Evolutionary conservation across 306 rosid species (phyloP), one percentile per base, ranked within the genome.

Genomic region (Neltuma alba): DNA sequence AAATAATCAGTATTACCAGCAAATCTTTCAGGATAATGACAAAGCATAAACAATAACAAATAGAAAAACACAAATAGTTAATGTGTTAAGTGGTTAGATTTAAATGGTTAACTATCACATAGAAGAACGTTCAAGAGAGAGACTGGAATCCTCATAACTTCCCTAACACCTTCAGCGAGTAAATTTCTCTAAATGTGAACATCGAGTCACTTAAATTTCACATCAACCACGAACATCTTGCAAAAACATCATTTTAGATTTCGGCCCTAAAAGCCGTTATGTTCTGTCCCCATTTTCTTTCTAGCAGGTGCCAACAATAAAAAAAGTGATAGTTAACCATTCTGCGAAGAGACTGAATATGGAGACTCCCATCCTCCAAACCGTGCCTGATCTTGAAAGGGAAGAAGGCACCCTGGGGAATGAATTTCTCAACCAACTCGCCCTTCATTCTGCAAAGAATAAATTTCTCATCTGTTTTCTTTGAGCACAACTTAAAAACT

Each of bases 51-150:
- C 31, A 48, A 31, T 66, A 64, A 65, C 25, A 72, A 54, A 74
- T 62, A 44, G 25, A 70, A 44, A 44, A 1, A 28, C 10, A 62
- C 33, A 15, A 8, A 15, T 12, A 37, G 20, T 77, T 63, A 71
- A 37, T 30, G 70, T 7, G 57, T 34, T 34, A 63, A 69, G 30
- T 65, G 58, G 80, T 74, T 67, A 45, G 67, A 7, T 42, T 74
- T 55, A 44, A 66, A 7, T 33, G 63, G 34, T 10, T 16, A 9
- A 31, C 40, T 70, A 48, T 28, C 38, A 74, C 16, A 67, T n/a
- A 52, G 69, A 31, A 55, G 6, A 72, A 80, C 38, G 14, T 25
- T 62, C 15, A 82, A 61, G 9, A 13, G 2, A 21, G 30, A 5
- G 30, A 21, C 13, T 2, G 10, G 4, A 54, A 54, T 54, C 30